Base-by-base conservation (phyloP, 2,329 filamentous ascomycete genomes). In the Esteya vermicola region DNA sequence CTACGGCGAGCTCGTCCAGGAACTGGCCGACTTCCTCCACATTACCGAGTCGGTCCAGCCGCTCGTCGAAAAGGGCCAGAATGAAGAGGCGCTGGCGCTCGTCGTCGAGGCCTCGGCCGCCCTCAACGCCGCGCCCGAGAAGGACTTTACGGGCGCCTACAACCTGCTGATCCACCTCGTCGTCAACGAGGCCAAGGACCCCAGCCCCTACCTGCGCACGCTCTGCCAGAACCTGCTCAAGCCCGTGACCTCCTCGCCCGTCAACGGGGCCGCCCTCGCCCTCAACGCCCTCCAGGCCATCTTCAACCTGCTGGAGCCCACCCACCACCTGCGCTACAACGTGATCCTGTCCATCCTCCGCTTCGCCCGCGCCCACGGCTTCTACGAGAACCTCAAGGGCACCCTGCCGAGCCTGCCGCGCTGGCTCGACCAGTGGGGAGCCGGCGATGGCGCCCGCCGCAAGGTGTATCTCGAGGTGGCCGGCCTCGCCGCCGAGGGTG, bases 101-200 rank as follows among this genome's bases (percentile, higher is more conserved):
- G 71, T 98, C 49, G 84, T 96, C 45, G 76, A 79, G 50, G 82
- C 83, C 43, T 85, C 85, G 39, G 63, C 72, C 39, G 73, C 72
- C 38, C 70, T 98, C 57, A 93, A 88, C 63, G 72, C 74, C 47
- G 84, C 86, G 41, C 85, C 89, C 43, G 91, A 98, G 72, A 93
- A 91, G 73, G 89, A 96, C 63, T 91, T 95, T 60, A 88, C 85
- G 45, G 81, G 89, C 44, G 85, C 89, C 45, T 95, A 95, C 67
- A 96, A 98, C 67, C 81, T 96, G 52, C 80, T 98, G 59, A 80
- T 96, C 56, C 85, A 95, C 68, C 79, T 98, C 45, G 77, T 93
- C 50, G 72, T 85, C 54, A 48, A 45, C 43, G 85, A 93, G 64
- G 85, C 86, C 44, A 76, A 82, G 52, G 84, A 88, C 52, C 75